These are phyloP conservation scores for Cephalotrichum gorgonifer DNA, from an alignment of 2,329 filamentous ascomycete species.

Conservation along the genomic window DNA sequence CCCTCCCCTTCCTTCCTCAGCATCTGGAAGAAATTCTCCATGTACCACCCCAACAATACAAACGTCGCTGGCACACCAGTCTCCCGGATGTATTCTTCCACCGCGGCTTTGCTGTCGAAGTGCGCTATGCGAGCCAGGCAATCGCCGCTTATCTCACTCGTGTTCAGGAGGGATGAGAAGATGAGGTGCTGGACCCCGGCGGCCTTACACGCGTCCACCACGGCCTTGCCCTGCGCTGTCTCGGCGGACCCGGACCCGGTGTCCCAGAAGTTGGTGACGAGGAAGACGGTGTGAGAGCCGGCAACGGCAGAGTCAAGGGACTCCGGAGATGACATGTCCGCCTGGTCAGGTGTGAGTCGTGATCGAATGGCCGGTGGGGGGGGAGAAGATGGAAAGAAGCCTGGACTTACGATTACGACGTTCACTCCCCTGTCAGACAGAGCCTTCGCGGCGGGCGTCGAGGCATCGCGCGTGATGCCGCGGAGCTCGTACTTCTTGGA, in stretches of 20 bases:
- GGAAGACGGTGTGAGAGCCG: neutral
- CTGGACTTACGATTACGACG: neutral
- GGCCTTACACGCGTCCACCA: constrained; percentile 33
- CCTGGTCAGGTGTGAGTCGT: too few relatives aligned
- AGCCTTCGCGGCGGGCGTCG: constrained; percentile 25
- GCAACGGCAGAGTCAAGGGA: neutral
- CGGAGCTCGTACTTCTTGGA: constrained; percentile 32
- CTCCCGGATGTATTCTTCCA: constrained; percentile 44
- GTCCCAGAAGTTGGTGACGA: constrained; percentile 3
- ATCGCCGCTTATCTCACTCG: constrained; percentile 24
- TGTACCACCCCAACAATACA: constrained; percentile 41
- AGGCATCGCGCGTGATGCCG: constrained; percentile 33
- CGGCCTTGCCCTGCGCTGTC: constrained; percentile 28
- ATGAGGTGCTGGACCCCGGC: constrained; percentile 33
- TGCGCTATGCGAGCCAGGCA: constrained; percentile 27
- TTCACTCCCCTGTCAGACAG: constrained; percentile 27
- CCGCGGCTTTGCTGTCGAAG: constrained; percentile 47
- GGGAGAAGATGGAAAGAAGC: constrained; percentile 30
- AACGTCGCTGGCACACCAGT: constrained; percentile 39
- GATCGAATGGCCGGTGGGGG: constrained; percentile 31
- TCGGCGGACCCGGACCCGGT: neutral
- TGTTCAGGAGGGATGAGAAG: constrained; percentile 32
- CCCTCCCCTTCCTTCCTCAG: constrained; percentile 14
- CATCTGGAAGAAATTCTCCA: constrained; percentile 33
- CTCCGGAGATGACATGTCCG: neutral